Evolutionary conservation across 257 asterid species (phyloP).

Genomic region (Catharanthus roseus): DNA sequence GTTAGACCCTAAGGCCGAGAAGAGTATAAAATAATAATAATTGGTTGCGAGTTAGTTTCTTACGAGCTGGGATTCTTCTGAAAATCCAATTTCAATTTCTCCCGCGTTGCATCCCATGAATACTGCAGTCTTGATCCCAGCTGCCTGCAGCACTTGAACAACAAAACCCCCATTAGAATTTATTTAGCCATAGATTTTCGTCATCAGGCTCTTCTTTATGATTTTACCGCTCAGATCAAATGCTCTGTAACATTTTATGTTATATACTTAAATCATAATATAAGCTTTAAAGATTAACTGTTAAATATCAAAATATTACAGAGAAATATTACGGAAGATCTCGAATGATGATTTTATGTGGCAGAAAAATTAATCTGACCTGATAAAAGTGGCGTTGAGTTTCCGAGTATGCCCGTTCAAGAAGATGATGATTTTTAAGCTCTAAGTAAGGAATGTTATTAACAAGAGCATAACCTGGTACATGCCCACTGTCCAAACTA

Average conservation of each 20-base stretch:
- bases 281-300: too few species aligned
- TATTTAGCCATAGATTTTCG: background rate
- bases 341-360: background rate
- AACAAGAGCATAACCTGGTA: conserved; percentile 69
- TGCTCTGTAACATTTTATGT: too few species aligned
- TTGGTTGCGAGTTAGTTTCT: background rate
- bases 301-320: too few species aligned
- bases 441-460: conserved; percentile 51
- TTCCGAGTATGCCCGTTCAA: conserved; percentile 33
- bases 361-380: conserved; percentile 22
- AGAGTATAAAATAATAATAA: background rate
- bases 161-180: background rate
- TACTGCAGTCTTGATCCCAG: conserved; percentile 64
- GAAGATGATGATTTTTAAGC: conserved; percentile 41
- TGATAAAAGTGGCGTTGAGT: conserved; percentile 60
- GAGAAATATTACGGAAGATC: too few species aligned
- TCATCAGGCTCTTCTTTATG: too few species aligned
- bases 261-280: too few species aligned
- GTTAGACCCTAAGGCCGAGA: too few species aligned
- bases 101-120: conserved; percentile 73
- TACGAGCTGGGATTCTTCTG: conserved; percentile 41
- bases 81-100: conserved; percentile 75
- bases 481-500: too few species aligned
- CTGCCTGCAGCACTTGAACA: conserved; percentile 46
- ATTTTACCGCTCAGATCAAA: too few species aligned